Evolutionary conservation across 2,329 filamentous ascomycete species (phyloP).

Genomic region (Samsoniella hepiali): DNA sequence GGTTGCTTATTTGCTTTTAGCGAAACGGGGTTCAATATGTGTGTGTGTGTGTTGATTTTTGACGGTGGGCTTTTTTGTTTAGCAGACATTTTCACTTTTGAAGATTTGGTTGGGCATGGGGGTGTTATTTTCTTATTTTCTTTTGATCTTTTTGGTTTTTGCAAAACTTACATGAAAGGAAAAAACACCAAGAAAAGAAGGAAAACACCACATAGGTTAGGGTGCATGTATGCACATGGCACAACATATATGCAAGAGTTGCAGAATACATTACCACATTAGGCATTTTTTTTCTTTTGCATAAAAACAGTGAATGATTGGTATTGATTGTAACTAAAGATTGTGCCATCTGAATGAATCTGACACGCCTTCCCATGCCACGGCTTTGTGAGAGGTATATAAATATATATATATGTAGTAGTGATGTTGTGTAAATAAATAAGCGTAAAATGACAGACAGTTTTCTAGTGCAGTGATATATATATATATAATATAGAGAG

Average conservation of each 20-base stretch:
- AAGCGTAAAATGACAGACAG: neutral
- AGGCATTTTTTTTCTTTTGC: neutral
- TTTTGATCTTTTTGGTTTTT: constrained; percentile 19
- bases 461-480: neutral
- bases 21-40: neutral
- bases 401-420: neutral
- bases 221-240: constrained; percentile 7
- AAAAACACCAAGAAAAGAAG: constrained; percentile 9
- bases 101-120: neutral
- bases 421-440: neutral
- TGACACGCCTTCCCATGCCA: neutral
- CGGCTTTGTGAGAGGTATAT: neutral
- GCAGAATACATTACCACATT: constrained; percentile 12
- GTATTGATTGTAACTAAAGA: neutral
- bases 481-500: neutral
- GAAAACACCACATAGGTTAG: neutral
- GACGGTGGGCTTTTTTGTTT: neutral
- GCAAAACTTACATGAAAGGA: constrained; percentile 10
- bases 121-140: constrained; percentile 4
- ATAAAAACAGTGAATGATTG: neutral
- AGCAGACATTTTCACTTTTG: neutral
- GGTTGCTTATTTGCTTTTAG: neutral
- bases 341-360: neutral
- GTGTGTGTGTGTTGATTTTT: neutral
- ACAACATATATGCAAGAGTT: constrained; percentile 4